Evolutionary conservation across 208 protist genomes (phyloP), one percentile per base, ranked within the genome.

Genomic region (Lotmaria passim): DNA sequence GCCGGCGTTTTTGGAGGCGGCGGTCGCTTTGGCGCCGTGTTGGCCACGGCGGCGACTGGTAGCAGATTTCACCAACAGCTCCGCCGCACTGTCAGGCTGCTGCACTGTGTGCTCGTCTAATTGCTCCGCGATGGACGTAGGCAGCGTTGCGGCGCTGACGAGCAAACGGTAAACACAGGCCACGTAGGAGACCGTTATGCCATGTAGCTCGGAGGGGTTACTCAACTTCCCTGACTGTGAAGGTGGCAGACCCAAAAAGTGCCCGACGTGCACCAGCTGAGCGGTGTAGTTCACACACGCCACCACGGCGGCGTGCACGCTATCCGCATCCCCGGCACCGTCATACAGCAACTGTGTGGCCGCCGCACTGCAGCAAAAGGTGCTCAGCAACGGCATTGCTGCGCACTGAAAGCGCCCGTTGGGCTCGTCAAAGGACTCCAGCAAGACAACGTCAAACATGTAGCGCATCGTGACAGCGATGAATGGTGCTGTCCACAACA

Each of bases 221-320:
- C 19, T 3, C 4, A 5, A 30, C 14, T 28, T 21, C 17, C 11
- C 19, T 8, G 33, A 7, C 11, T 15, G 10, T 11, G 17, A 11
- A 23, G 14, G 3, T 3, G 28, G 44, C 33, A 52, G 41, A 58
- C 39, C 39, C 5, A 65, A 8, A 8, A 39, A 53, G 43, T 65
- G 39, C 44, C 41, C 43, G 4, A 65, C 30, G 48, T 58, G 39
- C 15, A 66, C 26, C 21, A 52, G 43, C 38, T 74, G 57, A 6
- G 68, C 51, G 4, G 62, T 17, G 59, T 66, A 74, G 38, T 28
- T 23, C 21, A 74, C 38, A 38, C 68, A 66, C 38, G 68, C 68
- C 28, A 67, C 30, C 24, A 74, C 57, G 36, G 58, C 68, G 17
- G 58, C 50, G 68, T 74, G 68, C n/a, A 66, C 59, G 39, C 68